Evolutionary conservation across 2,329 filamentous ascomycete species (phyloP).

Genomic region (Scolecobasidium constrictum): DNA sequence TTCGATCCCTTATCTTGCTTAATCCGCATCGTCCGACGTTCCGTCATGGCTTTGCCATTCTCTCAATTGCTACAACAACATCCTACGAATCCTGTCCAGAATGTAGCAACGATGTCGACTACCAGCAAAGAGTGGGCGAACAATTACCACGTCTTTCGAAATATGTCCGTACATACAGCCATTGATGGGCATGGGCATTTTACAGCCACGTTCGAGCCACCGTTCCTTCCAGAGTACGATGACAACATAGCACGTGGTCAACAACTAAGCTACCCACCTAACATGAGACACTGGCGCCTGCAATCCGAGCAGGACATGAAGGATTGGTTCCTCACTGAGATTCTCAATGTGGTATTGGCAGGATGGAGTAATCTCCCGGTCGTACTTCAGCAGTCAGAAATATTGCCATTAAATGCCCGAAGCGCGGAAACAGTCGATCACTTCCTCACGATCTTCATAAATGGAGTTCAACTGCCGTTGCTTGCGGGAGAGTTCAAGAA

Average conservation of each 20-base stretch:
- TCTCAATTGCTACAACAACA: too few species aligned
- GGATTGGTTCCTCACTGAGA: neutral
- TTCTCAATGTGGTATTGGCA: neutral
- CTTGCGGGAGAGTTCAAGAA: neutral
- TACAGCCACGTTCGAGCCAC: neutral
- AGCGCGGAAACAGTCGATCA: neutral
- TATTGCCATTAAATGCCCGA: neutral
- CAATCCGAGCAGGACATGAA: neutral
- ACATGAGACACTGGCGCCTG: neutral
- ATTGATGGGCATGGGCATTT: neutral
- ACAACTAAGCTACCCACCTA: neutral
- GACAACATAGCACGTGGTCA: neutral
- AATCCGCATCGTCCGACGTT: too few species aligned
- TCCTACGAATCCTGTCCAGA: too few species aligned
- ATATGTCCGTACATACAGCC: neutral
- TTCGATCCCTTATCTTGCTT: too few species aligned
- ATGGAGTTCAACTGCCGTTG: neutral
- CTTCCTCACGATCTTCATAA: neutral
- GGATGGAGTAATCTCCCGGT: neutral
- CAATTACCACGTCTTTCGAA: neutral
- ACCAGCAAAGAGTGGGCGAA: too few species aligned
- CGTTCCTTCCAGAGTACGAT: neutral
- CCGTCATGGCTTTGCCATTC: too few species aligned
- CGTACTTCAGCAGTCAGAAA: slow-evolving; percentile 1
- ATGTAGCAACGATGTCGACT: too few species aligned